These are phyloP conservation scores for Mucor velutinosus DNA, from an alignment of 371 early-diverging fungal species.

Conservation along the genomic window DNA sequence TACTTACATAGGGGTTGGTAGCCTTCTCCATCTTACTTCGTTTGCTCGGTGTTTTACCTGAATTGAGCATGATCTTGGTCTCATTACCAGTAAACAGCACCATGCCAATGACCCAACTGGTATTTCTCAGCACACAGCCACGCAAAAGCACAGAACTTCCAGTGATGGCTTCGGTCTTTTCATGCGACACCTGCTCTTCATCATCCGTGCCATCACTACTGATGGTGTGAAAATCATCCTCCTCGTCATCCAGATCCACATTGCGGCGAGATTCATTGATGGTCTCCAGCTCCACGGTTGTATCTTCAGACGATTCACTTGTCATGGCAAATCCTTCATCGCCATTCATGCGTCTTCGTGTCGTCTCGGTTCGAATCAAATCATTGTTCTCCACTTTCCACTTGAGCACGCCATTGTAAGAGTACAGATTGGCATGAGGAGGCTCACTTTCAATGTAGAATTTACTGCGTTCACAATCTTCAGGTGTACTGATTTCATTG, in stretches of 20 bases:
- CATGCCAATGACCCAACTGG: constrained; percentile 83
- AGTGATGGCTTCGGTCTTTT: constrained; percentile 72
- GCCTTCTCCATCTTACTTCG: constrained; percentile 93
- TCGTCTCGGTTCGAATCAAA: constrained; percentile 9
- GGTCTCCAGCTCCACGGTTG: constrained; percentile 2
- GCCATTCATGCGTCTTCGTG: constrained; percentile 3
- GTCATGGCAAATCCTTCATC: constrained; percentile 7
- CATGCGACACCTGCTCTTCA: constrained; percentile 37
- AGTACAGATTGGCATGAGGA: constrained; percentile 77
- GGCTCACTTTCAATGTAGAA: constrained; percentile 83
- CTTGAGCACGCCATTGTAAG: constrained; percentile 73
- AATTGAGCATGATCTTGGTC: constrained; percentile 89
- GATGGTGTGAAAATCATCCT: constrained; percentile 13
- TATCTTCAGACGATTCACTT: not conserved
- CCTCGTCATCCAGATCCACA: constrained; percentile 6
- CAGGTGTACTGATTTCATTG: constrained; percentile 43
- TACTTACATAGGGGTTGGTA: constrained; percentile 87
- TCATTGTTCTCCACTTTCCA: constrained; percentile 44
- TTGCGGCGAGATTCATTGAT: constrained; percentile 7
- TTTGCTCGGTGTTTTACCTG: constrained; percentile 93
- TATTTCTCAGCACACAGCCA: constrained; percentile 93
- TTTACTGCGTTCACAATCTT: constrained; percentile 59
- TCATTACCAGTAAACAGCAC: constrained; percentile 88
- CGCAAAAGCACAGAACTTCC: constrained; percentile 86
- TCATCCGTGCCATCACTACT: constrained; percentile 3